Percentiles rank a stretch among this genome's conserved stretches.
Conservation (phyloP, 129 eudicot genomes). For the Erigeron canadensis region DNA sequence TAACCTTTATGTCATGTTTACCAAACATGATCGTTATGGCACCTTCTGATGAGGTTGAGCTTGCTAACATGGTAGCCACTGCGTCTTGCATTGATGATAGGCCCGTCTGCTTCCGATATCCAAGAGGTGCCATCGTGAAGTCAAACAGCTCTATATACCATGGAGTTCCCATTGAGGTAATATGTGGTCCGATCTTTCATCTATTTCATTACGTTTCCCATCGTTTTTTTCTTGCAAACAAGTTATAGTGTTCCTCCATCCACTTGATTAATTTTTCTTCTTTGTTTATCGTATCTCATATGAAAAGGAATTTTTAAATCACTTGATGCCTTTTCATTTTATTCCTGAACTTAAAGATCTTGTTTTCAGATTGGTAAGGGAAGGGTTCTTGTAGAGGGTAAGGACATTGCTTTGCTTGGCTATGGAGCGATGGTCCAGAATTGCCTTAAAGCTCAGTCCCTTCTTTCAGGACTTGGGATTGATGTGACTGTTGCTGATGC, state of each 20-base stretch:
- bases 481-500: slow-evolving; percentile 95
- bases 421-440: slow-evolving; percentile 95
- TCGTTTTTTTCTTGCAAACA: not conserved
- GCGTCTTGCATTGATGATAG: slow-evolving; percentile 74
- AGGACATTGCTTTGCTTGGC: slow-evolving; percentile 78
- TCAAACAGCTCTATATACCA: slow-evolving; percentile 31
- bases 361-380: slow-evolving; percentile 79
- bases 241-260: not conserved
- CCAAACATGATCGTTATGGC: slow-evolving; percentile 99
- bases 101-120: slow-evolving; percentile 90
- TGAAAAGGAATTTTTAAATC: not conserved
- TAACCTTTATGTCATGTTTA: slow-evolving; percentile 88
- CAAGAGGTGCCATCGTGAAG: slow-evolving; percentile 74
- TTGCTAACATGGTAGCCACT: slow-evolving; percentile 86
- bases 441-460: slow-evolving; percentile 80
- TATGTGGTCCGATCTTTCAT: not conserved
- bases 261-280: not conserved
- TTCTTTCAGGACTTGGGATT: slow-evolving; percentile 81
- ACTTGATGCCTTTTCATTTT: not conserved
- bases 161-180: slow-evolving; percentile 78
- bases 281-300: slow-evolving; percentile 6
- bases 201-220: not conserved
- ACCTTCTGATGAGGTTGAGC: slow-evolving; percentile 92
- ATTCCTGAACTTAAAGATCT: slow-evolving; percentile 4
- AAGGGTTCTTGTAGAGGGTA: slow-evolving; percentile 66